phyloP scores from a whole-genome alignment of 2,329 filamentous ascomycete species.

The Onygenales sp. region DNA sequence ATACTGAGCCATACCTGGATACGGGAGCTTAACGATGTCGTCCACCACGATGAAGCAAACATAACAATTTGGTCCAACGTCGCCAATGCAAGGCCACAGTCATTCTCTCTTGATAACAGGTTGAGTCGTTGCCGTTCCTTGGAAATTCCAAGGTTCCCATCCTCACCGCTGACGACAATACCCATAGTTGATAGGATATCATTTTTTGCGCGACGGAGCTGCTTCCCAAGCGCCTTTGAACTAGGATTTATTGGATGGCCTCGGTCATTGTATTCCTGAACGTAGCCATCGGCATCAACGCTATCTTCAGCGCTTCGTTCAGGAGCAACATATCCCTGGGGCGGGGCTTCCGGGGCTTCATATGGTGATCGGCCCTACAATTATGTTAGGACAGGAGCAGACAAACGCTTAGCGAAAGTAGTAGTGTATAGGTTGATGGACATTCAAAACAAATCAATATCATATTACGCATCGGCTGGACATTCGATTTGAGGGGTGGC shows the following conservation, averaged over 20 bases:
- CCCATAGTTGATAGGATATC: slow-evolving; percentile 42
- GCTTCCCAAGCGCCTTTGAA: slow-evolving; percentile 29
- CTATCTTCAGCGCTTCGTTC: slow-evolving; percentile 16
- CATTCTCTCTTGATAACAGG: slow-evolving; percentile 32
- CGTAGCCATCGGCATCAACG: slow-evolving; percentile 32
- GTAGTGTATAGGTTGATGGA: not conserved
- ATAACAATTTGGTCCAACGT: slow-evolving; percentile 32
- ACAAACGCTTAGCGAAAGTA: not conserved
- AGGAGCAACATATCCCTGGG: slow-evolving; percentile 13
- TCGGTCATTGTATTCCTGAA: slow-evolving; percentile 39
- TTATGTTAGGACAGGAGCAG: slow-evolving; percentile 13
- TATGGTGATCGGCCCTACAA: slow-evolving; percentile 37
- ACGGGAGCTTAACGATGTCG: slow-evolving; percentile 26
- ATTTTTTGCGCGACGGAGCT: slow-evolving; percentile 40
- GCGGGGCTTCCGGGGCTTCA: slow-evolving; percentile 28
- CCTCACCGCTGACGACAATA: slow-evolving; percentile 35
- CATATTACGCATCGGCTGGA: too few species aligned
- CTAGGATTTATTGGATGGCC: slow-evolving; percentile 38
- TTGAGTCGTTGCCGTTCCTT: slow-evolving; percentile 30
- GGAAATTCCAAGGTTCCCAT: slow-evolving; percentile 24
- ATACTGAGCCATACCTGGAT: slow-evolving; percentile 25
- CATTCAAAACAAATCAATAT: too few species aligned
- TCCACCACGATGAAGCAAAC: slow-evolving; percentile 35
- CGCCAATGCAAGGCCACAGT: slow-evolving; percentile 32
- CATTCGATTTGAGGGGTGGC: too few species aligned